Evolutionary conservation across 495 filamentous ascomycete genomes (phyloP), one percentile per base, ranked within the genome.

Genomic region (Talaromyces ruber): DNA sequence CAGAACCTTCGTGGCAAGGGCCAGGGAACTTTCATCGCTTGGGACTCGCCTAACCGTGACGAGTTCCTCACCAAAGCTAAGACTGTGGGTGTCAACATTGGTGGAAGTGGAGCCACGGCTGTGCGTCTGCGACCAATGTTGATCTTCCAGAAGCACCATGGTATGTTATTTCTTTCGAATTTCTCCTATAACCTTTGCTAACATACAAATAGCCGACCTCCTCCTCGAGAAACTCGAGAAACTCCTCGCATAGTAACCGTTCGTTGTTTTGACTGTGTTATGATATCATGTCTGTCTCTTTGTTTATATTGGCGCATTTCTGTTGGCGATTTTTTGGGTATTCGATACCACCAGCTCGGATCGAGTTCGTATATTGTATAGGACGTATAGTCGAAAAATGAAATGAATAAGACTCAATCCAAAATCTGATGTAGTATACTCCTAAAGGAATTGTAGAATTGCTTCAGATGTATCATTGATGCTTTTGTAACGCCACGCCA

Each of bases 1-100:
- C 78, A 84, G 73, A 97, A 98, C 77, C 79, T 98, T 68, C 85
- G 94, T 66, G 94, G 94, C 52, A 91, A 97, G 81, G 89, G 90
- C 63, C 90, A 92, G 77, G 94, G 94, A 69, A 98, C 94, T 18
- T 98, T 98, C 74, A 91, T 98, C 70, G 94, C 95, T 61, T 98
- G 92, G 82, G 95, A 98, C 73, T 89, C 84, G 65, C 93, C 93
- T 59, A 74, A 84, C 63, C 81, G 95, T 66, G 94, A 98, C 70
- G 85, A 87, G 64, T 90, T 98, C 76, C 74, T 98, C 68, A 85
- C 76, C 68, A 86, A 84, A 79, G 76, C 75, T 67, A 80, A 98
- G 87, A 77, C 69, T 51, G 78, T 90, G 39, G 95, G 94, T 65
- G 77, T 98, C 65, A 98, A 98, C 76, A 92, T 98, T 74, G 95